These are phyloP conservation scores for Globisporangium heterothallicum DNA, from an alignment of 352 stramenopile genomes.

Conservation along the genomic window DNA sequence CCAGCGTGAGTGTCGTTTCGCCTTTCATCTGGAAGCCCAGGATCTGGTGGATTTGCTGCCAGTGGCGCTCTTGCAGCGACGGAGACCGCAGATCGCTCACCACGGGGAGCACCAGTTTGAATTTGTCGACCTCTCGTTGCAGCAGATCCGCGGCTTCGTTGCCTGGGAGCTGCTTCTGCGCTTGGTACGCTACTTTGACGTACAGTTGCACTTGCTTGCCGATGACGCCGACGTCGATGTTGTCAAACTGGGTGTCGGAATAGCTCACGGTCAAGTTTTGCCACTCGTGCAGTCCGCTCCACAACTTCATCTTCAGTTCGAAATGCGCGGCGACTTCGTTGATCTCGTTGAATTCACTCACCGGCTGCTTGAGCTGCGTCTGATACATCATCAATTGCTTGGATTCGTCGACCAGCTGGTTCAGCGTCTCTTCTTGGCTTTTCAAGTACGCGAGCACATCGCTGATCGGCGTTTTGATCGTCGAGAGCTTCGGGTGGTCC, in stretches of 20 bases:
- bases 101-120: slow-evolving; percentile 82
- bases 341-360: slow-evolving; percentile 89
- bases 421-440: slow-evolving; percentile 65
- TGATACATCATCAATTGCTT: slow-evolving; percentile 88
- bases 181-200: slow-evolving; percentile 82
- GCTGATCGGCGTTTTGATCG: slow-evolving; percentile 63
- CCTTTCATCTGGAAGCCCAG: slow-evolving; percentile 89
- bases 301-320: slow-evolving; percentile 89
- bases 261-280: slow-evolving; percentile 69
- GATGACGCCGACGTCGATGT: slow-evolving; percentile 86
- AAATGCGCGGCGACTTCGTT: slow-evolving; percentile 85
- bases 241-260: slow-evolving; percentile 75
- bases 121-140: slow-evolving; percentile 85
- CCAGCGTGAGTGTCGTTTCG: slow-evolving; percentile 72
- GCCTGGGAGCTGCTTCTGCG: slow-evolving; percentile 80
- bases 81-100: slow-evolving; percentile 63
- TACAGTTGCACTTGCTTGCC: slow-evolving; percentile 89
- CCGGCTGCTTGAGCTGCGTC: slow-evolving; percentile 72
- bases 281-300: slow-evolving; percentile 85
- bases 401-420: slow-evolving; percentile 71
- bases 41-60: slow-evolving; percentile 61
- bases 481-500: slow-evolving; percentile 73
- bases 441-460: slow-evolving; percentile 73
- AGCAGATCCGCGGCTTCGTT: slow-evolving; percentile 84
- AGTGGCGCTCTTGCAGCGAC: slow-evolving; percentile 73